Percentiles rank a stretch among this genome's conserved stretches.
These are phyloP conservation scores for Ogataea neopini DNA, from an alignment of 805 yeast genomes.

Conservation along the genomic window DNA sequence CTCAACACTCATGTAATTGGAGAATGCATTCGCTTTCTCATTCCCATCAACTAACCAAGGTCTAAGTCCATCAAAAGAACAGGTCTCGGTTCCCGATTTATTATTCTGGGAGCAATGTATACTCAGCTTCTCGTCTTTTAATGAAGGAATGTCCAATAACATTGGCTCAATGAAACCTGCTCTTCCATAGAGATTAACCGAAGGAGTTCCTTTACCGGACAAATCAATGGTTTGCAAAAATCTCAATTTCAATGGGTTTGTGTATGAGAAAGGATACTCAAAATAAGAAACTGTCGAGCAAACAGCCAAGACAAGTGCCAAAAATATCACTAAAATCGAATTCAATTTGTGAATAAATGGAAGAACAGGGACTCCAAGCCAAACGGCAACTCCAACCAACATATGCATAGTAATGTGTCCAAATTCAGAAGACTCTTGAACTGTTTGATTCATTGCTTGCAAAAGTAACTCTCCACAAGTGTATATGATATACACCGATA, in stretches of 20 bases:
- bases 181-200: conserved; percentile 52
- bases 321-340: conserved; percentile 46
- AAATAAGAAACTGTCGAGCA: conserved; percentile 42
- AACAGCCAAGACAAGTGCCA: conserved; percentile 40
- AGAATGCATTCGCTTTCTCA: conserved; percentile 33
- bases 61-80: conserved; percentile 51
- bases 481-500: conserved; percentile 55
- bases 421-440: conserved; percentile 60
- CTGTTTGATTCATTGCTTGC: conserved; percentile 68
- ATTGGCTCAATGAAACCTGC: conserved; percentile 47
- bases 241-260: conserved; percentile 69
- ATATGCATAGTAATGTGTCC: conserved; percentile 41
- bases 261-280: conserved; percentile 57
- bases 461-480: conserved; percentile 56
- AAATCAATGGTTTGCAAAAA: conserved; percentile 65
- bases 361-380: conserved; percentile 51
- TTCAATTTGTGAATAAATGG: conserved; percentile 74
- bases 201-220: conserved; percentile 27
- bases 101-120: conserved; percentile 39
- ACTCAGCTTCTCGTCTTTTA: conserved; percentile 37
- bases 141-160: conserved; percentile 64
- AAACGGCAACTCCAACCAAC: conserved; percentile 37
- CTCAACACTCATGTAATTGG: conserved; percentile 50
- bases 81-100: conserved; percentile 50
- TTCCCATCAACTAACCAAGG: conserved; percentile 49